These are phyloP conservation scores for Cercospora citrullina DNA, from an alignment of 2,329 filamentous ascomycete species.

Conservation along the genomic window DNA sequence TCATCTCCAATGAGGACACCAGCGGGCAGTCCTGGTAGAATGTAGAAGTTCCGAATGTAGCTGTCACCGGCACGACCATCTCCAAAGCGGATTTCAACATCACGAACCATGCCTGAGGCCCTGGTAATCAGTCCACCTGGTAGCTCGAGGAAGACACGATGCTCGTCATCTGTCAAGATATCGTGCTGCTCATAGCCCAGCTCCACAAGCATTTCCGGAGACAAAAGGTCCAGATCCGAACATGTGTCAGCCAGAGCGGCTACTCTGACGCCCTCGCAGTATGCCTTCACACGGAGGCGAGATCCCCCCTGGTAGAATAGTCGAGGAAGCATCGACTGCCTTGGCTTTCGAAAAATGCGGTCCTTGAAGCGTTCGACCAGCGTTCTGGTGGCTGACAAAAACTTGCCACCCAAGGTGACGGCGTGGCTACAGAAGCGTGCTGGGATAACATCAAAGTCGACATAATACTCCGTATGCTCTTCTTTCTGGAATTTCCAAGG, in stretches of 20 bases:
- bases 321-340: accelerated
- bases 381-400: background rate
- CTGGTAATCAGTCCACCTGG: background rate
- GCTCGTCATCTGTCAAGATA: background rate
- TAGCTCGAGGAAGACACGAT: background rate
- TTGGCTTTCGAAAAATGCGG: background rate
- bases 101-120: background rate
- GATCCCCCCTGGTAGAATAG: background rate
- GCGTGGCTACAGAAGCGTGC: background rate
- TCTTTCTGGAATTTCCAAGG: background rate
- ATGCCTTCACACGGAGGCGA: no score
- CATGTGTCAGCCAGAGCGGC: no score
- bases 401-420: background rate
- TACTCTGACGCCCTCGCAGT: no score
- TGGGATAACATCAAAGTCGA: background rate
- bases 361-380: background rate
- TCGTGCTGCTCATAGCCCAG: background rate
- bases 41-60: background rate
- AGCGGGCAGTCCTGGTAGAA: background rate
- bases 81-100: background rate
- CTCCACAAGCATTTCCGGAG: background rate
- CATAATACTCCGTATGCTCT: accelerated
- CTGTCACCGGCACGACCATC: background rate
- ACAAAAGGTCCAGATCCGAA: background rate
- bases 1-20: background rate